These are phyloP conservation scores for Trichoderma sp. DNA, from an alignment of 2,329 filamentous ascomycete species.

Conservation along the genomic window DNA sequence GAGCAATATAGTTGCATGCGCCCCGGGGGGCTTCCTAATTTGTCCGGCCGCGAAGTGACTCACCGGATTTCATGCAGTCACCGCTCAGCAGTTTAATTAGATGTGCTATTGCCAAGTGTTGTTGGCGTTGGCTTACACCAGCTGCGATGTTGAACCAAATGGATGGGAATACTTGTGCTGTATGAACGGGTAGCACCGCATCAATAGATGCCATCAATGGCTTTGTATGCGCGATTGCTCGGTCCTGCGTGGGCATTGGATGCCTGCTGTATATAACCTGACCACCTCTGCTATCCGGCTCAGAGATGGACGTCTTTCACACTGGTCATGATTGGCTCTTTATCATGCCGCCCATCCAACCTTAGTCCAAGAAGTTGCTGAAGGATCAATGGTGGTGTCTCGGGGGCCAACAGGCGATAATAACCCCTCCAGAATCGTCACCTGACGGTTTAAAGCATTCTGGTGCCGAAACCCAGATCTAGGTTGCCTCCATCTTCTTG, in stretches of 20 bases:
- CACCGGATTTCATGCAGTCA: background rate
- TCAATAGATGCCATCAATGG: background rate
- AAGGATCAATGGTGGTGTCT: background rate
- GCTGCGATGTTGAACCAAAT: background rate
- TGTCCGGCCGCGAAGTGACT: slow-evolving; percentile 1
- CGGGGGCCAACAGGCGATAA: background rate
- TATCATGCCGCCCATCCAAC: background rate
- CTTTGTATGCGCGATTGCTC: background rate
- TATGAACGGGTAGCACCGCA: background rate
- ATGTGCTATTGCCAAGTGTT: background rate
- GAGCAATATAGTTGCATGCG: background rate
- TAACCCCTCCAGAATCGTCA: background rate
- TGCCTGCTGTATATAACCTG: background rate
- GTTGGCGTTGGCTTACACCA: background rate
- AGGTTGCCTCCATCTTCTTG: background rate
- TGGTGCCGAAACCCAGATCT: background rate
- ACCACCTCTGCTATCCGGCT: background rate
- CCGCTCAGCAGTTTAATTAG: background rate
- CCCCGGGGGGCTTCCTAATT: background rate
- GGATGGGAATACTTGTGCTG: background rate
- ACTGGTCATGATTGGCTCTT: background rate
- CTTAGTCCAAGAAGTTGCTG: background rate
- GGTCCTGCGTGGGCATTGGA: background rate
- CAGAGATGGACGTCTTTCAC: background rate
- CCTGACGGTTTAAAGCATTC: background rate